Evolutionary conservation across 192 early-diverging fungal species (phyloP), one percentile per base, ranked within the genome.

Genomic region (Radiomyces spectabilis): DNA sequence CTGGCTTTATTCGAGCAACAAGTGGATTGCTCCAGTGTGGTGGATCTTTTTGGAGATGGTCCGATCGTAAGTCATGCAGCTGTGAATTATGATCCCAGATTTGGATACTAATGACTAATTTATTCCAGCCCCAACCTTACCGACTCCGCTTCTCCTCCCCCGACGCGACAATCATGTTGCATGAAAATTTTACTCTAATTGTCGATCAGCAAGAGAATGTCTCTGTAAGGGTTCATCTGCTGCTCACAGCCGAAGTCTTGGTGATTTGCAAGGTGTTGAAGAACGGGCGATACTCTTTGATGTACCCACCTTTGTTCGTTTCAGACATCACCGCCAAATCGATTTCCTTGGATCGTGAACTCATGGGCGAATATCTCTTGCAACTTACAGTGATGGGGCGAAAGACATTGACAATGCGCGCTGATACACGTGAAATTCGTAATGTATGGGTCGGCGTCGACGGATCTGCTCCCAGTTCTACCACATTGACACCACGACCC

Each of bases 41-140:
- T 67, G 13, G 78, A 80, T 60, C 54, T 80, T 45, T 75, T 75
- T 53, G 66, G 70, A 2, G 74, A 71, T 62, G 56, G 66, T 33
- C 70, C 68, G 34, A 77, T 71, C 64, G 78, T 80, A 68, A 40
- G 40, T 16, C 30, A 12, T 34, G 15, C 13, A 29, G 27, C 22
- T 39, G 38, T 55, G 34, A 2, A 7, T 29, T 48, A 9, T 10
- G 27, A 6, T 52, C n/a, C 18, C 43, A 8, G 34, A 51, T 44
- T 30, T 46, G 5, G 4, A 30, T 24, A 21, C n/a, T 44, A 21
- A 8, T 21, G 26, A 35, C 18, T 24, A 18, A 22, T 27, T 40
- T 30, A 26, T 25, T 41, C 15, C 25, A 26, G 10, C 29, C 18
- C 6, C 44, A 66, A 57, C 59, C 48, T 41, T 55, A 56, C 44